Base-by-base conservation (phyloP, 352 stramenopile species). In the Phytopythium delawarense region DNA sequence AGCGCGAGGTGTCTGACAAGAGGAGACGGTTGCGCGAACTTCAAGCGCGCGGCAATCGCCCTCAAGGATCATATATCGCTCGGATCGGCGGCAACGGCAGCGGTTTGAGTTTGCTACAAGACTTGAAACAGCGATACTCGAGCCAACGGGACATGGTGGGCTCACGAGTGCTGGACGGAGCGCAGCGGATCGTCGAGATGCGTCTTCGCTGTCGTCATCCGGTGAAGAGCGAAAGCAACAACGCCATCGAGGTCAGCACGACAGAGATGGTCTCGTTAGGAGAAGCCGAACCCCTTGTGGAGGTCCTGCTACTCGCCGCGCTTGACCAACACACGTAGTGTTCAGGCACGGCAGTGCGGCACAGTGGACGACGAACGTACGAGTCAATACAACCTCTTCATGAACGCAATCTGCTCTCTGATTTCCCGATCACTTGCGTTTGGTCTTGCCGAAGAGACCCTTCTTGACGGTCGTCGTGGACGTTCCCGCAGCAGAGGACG, bases 1-100 rank as follows among this genome's bases (percentile, higher is more conserved):
- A 80, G 35, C 59, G 70, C 56, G 62, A 37, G 3, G 71, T 56
- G 4, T 63, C 66, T 30, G 67, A 71, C 7, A 83, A 83, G 42
- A 30, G 74, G 23, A 58, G 69, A 40, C 37, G 32, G n/a, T 45
- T 83, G 7, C 55, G 68, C n/a, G 32, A 59, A 12, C 23, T 59
- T 16, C 34, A 37, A 35, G 11, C 25, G 16, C 15, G 28, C 48
- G 6, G 25, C 2, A 15, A 54, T 18, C 4, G 6, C 25, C 15
- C 7, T 7, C 21, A 23, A n/a, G 4, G 23, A 2, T 20, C 48
- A 3, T 20, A 37, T 20, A n/a, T 9, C 25, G 48, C 46, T 15
- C 23, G 28, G 7, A 54, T 54, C 48, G 15, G 6, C 8, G 28
- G 21, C 7, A 5, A 12, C 23, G 6, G 2, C 21, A 16, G 32